Evolutionary conservation across 192 early-diverging fungal species (phyloP), one percentile per base, ranked within the genome.

Genomic region (Coemansia sp.): DNA sequence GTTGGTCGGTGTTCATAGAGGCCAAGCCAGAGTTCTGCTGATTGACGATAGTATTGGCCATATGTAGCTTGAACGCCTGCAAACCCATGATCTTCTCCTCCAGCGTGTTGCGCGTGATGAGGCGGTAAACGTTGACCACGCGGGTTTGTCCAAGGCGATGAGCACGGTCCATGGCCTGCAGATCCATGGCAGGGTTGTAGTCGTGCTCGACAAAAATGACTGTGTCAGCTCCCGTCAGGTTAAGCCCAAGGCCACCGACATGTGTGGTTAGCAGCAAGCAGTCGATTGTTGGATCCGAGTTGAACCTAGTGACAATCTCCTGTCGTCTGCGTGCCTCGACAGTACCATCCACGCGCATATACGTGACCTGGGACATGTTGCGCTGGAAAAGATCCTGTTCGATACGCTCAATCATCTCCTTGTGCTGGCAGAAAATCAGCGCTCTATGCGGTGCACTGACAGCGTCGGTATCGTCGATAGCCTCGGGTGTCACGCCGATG

Each of bases 11-110:
- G 60, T 93, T 94, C 96, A 98, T 98, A 20, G 85, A 89, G 48
- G 87, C 79, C 26, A 99, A 66, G 8, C 93, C 93, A 1, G 92
- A 76, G 56, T 99, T 99, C 76, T 99, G 93, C 64, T 93, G 88
- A 51, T 96, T 97, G 36, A 99, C 90, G 26, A 99, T 81, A 2
- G 93, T 83, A 41, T 90, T 92, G 2, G 97, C 93, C 72, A 99
- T 93, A 61, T 97, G 94, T 36, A 96, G 78, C 67, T 99, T 99
- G 80, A 99, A 99, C 50, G 91, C 92, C 79, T 99, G 97, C 44
- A 97, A 66, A 24, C 92, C 93, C 97, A 99, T 99, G 64, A 99
- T 99, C 67, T 99, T 99, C 67, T 99, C 94, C 78, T 99, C 97
- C 9, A 99, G 67, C 28, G 97, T 96, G n/a, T 91, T 91, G 47